phyloP scores from a whole-genome alignment of 345 rosid genomes.

The Raphanus sativus region DNA sequence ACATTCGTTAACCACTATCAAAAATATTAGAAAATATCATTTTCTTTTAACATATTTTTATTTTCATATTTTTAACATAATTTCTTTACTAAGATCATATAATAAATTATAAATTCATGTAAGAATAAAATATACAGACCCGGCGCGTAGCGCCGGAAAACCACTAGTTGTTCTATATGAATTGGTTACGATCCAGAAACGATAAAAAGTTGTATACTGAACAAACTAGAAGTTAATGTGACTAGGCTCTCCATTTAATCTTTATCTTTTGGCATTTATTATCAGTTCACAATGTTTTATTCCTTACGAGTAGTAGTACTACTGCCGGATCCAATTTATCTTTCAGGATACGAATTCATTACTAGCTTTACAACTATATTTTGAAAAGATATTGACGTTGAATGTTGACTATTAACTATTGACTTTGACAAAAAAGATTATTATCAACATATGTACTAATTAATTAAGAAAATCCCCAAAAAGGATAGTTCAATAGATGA shows the following conservation, averaged over 20 bases:
- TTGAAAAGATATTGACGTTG: conserved; percentile 19
- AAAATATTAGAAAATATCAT: too few species aligned
- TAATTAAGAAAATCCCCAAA: neutral
- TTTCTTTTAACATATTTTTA: too few species aligned
- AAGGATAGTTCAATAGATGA: neutral
- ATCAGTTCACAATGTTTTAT: conserved; percentile 5
- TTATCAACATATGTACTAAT: neutral
- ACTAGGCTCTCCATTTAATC: neutral
- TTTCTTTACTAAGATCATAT: too few species aligned
- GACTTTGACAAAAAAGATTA: neutral
- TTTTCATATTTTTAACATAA: too few species aligned
- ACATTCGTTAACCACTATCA: too few species aligned
- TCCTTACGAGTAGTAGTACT: neutral
- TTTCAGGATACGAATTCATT: neutral
- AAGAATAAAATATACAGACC: too few species aligned
- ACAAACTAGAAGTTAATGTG: neutral
- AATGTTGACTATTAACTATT: conserved; percentile 19
- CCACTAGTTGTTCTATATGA: neutral
- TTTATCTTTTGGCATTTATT: neutral
- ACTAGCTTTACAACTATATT: neutral
- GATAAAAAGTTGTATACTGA: neutral
- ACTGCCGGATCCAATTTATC: neutral
- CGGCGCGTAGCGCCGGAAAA: too few species aligned
- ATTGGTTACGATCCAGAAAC: neutral
- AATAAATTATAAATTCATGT: too few species aligned